Evolutionary conservation across 495 filamentous ascomycete species (phyloP), one percentile per base, ranked within the genome.

Genomic region (Neurospora africana): DNA sequence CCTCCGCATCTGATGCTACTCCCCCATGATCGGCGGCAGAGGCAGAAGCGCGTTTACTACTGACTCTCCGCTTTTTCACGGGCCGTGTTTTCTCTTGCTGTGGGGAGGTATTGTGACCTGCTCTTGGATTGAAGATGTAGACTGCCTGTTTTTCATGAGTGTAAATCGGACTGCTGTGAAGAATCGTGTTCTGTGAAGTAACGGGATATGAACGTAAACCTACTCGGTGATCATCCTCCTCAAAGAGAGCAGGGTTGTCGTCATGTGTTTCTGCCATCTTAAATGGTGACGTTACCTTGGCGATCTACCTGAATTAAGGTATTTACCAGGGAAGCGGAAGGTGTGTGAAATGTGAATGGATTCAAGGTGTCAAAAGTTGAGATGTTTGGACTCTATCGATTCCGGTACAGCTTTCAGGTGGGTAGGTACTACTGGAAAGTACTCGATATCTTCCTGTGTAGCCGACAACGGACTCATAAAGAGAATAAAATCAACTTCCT

Each of bases 111-210:
- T 72, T 69, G 72, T 84, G 81, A 68, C 81, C 79, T 17, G 53
- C 23, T 7, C 36, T 36, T 35, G 89, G 87, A 47, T 85, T 84
- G 79, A 92, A 94, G 74, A 94, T 82, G 78, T 92, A 94, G 69
- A 91, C 89, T 40, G 85, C 87, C 91, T 94, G 73, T 3, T 15
- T 39, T 10, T 53, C 4, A 53, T 2, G 37, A 19, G 38, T 41
- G 37, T 70, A 13, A 70, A 68, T 53, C 1, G 7, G 17, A 39
- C 13, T 38, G 35, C 3, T 67, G 38, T 33, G 23, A 33, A 33
- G 53, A 2, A 47, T 11, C 44, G n/a, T 11, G 43, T 17, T n/a
- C 23, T 7, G 39, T 17, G 41, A 23, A 21, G n/a, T 10, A 10
- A 30, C 0, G 5, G 37, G 68, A 37, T 5, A 27, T 58, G 8